These are phyloP conservation scores for Lentinula sp. DNA, from an alignment of 768 basidiomycete species.

Conservation along the genomic window DNA sequence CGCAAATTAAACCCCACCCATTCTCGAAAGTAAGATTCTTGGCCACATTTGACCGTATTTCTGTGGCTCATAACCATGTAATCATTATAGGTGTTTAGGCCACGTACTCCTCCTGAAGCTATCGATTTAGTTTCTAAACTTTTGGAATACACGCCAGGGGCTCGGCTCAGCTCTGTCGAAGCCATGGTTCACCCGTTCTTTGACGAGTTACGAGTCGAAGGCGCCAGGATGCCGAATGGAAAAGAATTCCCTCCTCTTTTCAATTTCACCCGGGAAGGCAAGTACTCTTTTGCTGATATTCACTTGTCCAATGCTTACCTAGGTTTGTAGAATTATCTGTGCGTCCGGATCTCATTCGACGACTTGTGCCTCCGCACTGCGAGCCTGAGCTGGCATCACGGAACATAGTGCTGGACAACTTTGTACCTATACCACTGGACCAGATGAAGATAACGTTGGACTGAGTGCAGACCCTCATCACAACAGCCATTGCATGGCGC, in stretches of 20 bases:
- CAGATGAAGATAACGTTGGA: slow-evolving; percentile 92
- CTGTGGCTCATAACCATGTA: slow-evolving; percentile 11
- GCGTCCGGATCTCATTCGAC: slow-evolving; percentile 88
- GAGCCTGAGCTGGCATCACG: slow-evolving; percentile 85
- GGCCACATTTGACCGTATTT: background rate
- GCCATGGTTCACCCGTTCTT: slow-evolving; percentile 97
- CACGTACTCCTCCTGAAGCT: slow-evolving; percentile 92
- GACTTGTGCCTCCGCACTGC: slow-evolving; percentile 85
- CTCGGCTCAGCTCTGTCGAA: slow-evolving; percentile 83
- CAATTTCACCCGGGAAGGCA: slow-evolving; percentile 94
- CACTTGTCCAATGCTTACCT: background rate
- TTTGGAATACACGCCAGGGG: slow-evolving; percentile 96
- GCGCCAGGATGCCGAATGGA: slow-evolving; percentile 93
- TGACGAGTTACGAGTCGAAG: slow-evolving; percentile 88
- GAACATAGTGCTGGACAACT: slow-evolving; percentile 82
- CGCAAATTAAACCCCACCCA: slow-evolving; percentile 99
- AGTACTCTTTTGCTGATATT: slow-evolving; percentile 20
- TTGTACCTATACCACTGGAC: slow-evolving; percentile 97
- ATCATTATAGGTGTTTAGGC: slow-evolving; percentile 81
- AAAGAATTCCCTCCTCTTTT: slow-evolving; percentile 94
- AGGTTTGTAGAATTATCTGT: slow-evolving; percentile 78
- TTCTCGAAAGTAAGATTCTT: slow-evolving; percentile 79
- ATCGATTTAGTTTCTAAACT: slow-evolving; percentile 94
- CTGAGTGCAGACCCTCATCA: slow-evolving; percentile 32
- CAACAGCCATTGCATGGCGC: background rate